phyloP scores from a whole-genome alignment of 2,329 filamentous ascomycete species.

The Setomelanomma holmii region DNA sequence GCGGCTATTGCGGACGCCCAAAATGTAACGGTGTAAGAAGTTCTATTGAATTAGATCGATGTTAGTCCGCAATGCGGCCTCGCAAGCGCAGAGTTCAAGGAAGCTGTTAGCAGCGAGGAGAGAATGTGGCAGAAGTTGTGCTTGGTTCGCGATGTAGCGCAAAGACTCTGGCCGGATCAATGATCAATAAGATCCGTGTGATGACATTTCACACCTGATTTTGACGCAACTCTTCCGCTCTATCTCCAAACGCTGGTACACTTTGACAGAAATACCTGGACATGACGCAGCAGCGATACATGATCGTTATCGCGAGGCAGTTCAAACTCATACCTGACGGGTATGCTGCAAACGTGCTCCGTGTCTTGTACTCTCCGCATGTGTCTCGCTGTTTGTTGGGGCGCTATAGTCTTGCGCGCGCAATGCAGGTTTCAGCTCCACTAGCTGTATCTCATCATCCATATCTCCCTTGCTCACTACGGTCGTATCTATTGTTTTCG shows the following conservation, averaged over 20 bases:
- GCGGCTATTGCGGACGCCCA: not conserved
- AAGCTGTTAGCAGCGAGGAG: not conserved
- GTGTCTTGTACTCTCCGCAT: not conserved
- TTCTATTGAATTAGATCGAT: not conserved
- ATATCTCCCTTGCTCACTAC: not conserved
- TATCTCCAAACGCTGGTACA: too few species aligned
- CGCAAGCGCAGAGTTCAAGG: not conserved
- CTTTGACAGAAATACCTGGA: too few species aligned
- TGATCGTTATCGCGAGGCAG: too few species aligned
- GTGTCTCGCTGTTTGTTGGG: not conserved
- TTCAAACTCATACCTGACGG: too few species aligned
- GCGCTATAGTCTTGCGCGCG: not conserved
- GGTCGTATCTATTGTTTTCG: not conserved
- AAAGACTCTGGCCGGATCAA: not conserved
- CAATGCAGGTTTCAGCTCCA: not conserved
- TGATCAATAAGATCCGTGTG: too few species aligned
- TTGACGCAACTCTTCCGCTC: too few species aligned
- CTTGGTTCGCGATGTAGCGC: not conserved
- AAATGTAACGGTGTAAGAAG: not conserved
- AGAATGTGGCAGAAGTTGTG: not conserved
- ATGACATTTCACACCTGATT: too few species aligned
- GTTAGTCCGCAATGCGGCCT: not conserved
- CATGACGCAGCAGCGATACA: too few species aligned
- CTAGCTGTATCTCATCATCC: not conserved
- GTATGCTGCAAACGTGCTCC: too few species aligned